These are phyloP conservation scores for Trichophyton benhamiae DNA, from an alignment of 2,329 filamentous ascomycete genomes.

Conservation along the genomic window DNA sequence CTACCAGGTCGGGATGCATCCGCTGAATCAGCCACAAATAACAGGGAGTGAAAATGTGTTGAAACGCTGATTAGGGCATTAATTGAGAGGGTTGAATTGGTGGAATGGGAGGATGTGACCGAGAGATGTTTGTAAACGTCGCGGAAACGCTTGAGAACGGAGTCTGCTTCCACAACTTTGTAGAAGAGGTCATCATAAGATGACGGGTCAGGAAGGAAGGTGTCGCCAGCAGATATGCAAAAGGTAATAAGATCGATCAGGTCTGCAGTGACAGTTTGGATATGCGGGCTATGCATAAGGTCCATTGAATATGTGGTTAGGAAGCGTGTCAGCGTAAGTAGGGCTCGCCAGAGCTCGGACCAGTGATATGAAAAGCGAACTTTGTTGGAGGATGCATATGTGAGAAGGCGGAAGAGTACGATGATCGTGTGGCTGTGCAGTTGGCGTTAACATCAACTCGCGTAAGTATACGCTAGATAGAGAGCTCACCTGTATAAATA, in stretches of 20 bases:
- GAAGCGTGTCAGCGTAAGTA: constrained; percentile 81
- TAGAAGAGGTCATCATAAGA: constrained; percentile 97
- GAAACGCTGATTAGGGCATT: constrained; percentile 68
- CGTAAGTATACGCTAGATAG: background rate
- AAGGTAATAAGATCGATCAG: constrained; percentile 75
- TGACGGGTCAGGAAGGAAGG: constrained; percentile 74
- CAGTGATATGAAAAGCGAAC: constrained; percentile 82
- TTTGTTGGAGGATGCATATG: constrained; percentile 69
- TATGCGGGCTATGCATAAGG: constrained; percentile 54
- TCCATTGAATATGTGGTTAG: constrained; percentile 75
- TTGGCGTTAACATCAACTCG: constrained; percentile 2
- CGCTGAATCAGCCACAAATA: constrained; percentile 45
- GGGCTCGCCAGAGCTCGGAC: constrained; percentile 83
- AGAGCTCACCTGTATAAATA: constrained; percentile 58
- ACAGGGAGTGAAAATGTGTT: constrained; percentile 73
- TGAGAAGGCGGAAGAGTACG: constrained; percentile 69
- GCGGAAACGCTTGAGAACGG: constrained; percentile 69
- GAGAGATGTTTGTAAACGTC: constrained; percentile 51
- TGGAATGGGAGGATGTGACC: constrained; percentile 12
- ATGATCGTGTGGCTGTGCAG: constrained; percentile 53
- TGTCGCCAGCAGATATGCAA: constrained; percentile 73
- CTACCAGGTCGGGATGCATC: constrained; percentile 27
- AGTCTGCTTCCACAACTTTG: constrained; percentile 87
- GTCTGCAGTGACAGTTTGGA: constrained; percentile 61
- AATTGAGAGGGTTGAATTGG: constrained; percentile 41